A percentile compares a stretch with the other conserved stretches of the same genome.
phyloP scores from a whole-genome alignment of 768 basidiomycete genomes.

The Lactarius pseudohatsudake region DNA sequence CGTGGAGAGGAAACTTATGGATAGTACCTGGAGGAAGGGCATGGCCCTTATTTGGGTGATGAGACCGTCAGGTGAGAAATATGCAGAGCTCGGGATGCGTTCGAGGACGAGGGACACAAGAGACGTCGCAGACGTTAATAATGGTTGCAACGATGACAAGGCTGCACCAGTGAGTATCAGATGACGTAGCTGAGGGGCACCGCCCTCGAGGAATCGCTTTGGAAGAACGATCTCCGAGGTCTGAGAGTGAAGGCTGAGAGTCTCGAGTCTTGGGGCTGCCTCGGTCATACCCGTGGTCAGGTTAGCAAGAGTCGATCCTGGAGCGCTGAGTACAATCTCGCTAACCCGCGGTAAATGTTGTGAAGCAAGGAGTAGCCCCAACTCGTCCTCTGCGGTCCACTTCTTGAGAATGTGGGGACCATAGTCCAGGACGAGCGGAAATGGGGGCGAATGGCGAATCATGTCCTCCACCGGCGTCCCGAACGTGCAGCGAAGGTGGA shows the following conservation, averaged over 20 bases:
- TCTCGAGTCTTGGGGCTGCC: constrained; percentile 13
- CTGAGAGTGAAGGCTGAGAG: constrained; percentile 17
- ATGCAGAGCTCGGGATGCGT: constrained; percentile 15
- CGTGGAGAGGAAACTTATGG: constrained; percentile 19
- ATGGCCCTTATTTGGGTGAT: constrained; percentile 11
- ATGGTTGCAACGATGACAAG: constrained; percentile 7
- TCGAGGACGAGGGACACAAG: constrained; percentile 23
- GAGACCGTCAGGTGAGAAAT: constrained; percentile 19
- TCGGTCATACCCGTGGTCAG: constrained; percentile 10
- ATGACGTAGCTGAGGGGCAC: constrained; percentile 13
- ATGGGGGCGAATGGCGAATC: constrained; percentile 2
- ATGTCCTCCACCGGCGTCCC: constrained; percentile 10
- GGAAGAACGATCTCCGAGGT: constrained; percentile 17
- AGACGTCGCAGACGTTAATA: constrained; percentile 12
- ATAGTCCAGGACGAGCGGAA: constrained; percentile 23
- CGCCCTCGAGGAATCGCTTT: constrained; percentile 12
- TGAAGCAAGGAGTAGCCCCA: constrained; percentile 5
- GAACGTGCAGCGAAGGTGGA: constrained; percentile 23
- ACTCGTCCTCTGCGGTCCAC: constrained; percentile 11
- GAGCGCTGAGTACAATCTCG: constrained; percentile 17
- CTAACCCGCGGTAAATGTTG: constrained; percentile 2
- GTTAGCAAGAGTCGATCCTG: constrained; percentile 4
- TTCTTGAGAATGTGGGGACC: constrained; percentile 6
- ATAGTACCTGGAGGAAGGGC: constrained; percentile 11
- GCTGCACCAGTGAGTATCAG: constrained; percentile 16